Conservation (phyloP, 1,284 basidiomycete genomes). For the Volvariella volvacea region DNA sequence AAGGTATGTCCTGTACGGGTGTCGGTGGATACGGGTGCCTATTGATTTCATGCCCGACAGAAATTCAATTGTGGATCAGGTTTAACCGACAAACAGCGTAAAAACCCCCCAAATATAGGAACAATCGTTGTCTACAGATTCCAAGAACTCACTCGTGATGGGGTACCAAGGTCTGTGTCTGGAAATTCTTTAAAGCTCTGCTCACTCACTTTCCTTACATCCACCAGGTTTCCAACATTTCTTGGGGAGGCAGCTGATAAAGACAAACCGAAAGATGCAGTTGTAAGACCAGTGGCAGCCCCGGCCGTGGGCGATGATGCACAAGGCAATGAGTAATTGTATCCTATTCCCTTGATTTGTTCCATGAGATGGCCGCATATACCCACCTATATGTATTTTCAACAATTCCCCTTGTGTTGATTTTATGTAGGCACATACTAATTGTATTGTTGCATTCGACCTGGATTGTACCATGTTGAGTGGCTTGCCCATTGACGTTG, state of each 20-base stretch:
- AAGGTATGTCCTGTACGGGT: conserved; percentile 34
- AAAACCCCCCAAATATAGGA: conserved; percentile 50
- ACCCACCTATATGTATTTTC: too few relatives aligned
- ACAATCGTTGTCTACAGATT: conserved; percentile 59
- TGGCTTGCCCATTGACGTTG: too few relatives aligned
- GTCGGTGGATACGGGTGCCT: too few relatives aligned
- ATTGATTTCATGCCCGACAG: too few relatives aligned
- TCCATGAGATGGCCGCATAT: too few relatives aligned
- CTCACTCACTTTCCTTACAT: conserved; percentile 1
- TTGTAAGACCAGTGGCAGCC: background rate
- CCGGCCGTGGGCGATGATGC: too few relatives aligned
- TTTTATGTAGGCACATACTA: too few relatives aligned
- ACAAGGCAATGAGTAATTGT: too few relatives aligned
- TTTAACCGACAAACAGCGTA: conserved; percentile 44
- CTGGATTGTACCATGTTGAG: too few relatives aligned
- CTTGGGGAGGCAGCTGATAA: conserved; percentile 52
- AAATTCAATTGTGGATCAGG: conserved; percentile 53
- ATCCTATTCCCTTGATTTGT: too few relatives aligned
- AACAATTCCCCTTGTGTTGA: too few relatives aligned
- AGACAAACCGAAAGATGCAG: conserved; percentile 46
- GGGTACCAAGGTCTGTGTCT: conserved; percentile 40
- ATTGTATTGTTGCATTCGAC: too few relatives aligned
- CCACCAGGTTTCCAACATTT: conserved; percentile 53
- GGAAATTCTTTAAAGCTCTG: background rate
- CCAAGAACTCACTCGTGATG: conserved; percentile 56